phyloP scores from a whole-genome alignment of 148 eudicot genomes.

The Rhododendron griersonianum region DNA sequence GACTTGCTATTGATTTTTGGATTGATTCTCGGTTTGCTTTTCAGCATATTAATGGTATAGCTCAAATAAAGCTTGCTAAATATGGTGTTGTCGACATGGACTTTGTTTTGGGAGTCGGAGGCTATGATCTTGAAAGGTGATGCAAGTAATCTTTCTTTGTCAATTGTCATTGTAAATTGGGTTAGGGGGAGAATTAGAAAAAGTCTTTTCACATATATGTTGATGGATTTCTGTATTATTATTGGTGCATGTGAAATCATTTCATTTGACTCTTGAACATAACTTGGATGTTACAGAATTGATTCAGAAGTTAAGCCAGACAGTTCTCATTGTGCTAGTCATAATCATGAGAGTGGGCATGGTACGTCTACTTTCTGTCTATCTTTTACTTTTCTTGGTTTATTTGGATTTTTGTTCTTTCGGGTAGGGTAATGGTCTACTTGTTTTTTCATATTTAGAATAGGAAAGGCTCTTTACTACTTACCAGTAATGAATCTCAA shows the following conservation, averaged over 20 bases:
- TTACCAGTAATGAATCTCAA: background rate
- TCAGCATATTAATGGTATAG: slow-evolving; percentile 90
- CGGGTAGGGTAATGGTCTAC: background rate
- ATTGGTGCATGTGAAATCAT: background rate
- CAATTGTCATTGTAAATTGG: background rate
- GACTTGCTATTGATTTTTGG: background rate
- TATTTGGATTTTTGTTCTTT: background rate
- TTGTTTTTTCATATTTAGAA: background rate
- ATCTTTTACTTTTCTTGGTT: background rate
- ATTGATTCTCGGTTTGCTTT: slow-evolving; percentile 13
- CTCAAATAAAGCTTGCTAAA: slow-evolving; percentile 69
- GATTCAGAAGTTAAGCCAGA: slow-evolving; percentile 59
- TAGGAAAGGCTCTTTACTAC: background rate
- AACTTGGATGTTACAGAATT: slow-evolving; percentile 50
- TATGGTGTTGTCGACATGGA: slow-evolving; percentile 79
- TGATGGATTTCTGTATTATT: background rate
- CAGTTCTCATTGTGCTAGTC: slow-evolving; percentile 37
- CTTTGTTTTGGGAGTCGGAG: slow-evolving; percentile 91
- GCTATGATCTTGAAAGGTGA: slow-evolving; percentile 96
- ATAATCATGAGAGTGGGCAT: slow-evolving; percentile 45
- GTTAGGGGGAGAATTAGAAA: background rate
- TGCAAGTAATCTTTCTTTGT: background rate
- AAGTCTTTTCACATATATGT: background rate
- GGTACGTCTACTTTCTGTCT: slow-evolving; percentile 28
- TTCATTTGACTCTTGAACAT: background rate